phyloP scores from a whole-genome alignment of 2,329 filamentous ascomycete genomes.

The Chalara sp. region DNA sequence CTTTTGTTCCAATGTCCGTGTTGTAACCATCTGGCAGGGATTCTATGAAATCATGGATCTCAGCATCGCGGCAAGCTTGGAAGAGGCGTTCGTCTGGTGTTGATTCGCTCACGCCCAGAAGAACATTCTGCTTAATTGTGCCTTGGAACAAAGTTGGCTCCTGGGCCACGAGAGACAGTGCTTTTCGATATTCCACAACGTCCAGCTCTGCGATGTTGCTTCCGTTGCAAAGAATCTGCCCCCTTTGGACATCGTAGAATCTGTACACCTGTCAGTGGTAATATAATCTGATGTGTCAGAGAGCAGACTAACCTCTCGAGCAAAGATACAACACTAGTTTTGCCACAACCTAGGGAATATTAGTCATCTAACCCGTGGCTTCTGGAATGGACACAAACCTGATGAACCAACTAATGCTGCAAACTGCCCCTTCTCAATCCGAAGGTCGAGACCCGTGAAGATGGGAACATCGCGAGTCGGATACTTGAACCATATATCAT shows the following conservation, averaged over 20 bases:
- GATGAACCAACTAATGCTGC: conserved; percentile 64
- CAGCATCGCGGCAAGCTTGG: conserved; percentile 41
- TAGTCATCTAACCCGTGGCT: not conserved
- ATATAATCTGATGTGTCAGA: not conserved
- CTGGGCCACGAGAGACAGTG: conserved; percentile 66
- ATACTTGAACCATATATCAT: conserved; percentile 53
- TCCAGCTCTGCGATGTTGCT: conserved; percentile 52
- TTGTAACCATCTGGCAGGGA: conserved; percentile 43
- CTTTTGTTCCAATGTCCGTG: conserved; percentile 41
- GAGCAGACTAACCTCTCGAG: conserved; percentile 40
- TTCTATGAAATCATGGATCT: conserved; percentile 45
- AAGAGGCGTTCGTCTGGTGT: conserved; percentile 34
- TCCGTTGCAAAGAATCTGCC: conserved; percentile 58
- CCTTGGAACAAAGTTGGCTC: conserved; percentile 60
- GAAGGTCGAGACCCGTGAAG: conserved; percentile 53
- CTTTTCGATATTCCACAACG: conserved; percentile 51
- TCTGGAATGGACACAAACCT: conserved; percentile 29
- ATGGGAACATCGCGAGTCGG: conserved; percentile 50
- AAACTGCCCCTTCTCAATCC: conserved; percentile 56
- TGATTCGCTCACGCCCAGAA: conserved; percentile 48
- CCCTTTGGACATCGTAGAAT: conserved; percentile 63
- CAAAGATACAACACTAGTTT: conserved; percentile 63
- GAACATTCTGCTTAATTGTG: conserved; percentile 62
- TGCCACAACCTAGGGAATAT: conserved; percentile 45
- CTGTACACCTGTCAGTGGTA: conserved; percentile 24